phyloP scores from a whole-genome alignment of 768 basidiomycete species.

The Pleurotus djamor region DNA sequence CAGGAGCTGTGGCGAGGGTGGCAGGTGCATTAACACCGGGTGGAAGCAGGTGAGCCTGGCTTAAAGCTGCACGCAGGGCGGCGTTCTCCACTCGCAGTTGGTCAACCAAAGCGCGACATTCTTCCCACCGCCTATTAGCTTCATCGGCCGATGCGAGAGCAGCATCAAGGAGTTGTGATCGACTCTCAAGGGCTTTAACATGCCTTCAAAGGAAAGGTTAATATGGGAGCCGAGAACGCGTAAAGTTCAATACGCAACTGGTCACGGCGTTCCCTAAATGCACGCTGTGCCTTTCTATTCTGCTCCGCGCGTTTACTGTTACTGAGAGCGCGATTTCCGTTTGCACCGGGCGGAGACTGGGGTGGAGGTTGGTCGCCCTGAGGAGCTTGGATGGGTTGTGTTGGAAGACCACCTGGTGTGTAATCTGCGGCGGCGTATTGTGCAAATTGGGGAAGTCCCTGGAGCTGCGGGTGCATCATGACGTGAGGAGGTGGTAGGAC shows the following conservation, averaged over 20 bases:
- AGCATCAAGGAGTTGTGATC: constrained; percentile 82
- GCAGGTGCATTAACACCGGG: background rate
- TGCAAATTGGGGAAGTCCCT: constrained; percentile 46
- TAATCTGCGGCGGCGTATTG: constrained; percentile 50
- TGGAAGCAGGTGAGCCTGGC: constrained; percentile 40
- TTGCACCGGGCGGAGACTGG: constrained; percentile 24
- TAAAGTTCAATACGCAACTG: constrained; percentile 51
- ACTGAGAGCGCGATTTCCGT: constrained; percentile 58
- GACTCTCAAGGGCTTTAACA: constrained; percentile 83
- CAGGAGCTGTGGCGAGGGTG: background rate
- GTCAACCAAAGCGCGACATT: constrained; percentile 87
- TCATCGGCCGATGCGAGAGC: constrained; percentile 86
- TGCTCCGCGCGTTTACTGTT: constrained; percentile 90
- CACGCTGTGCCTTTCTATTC: constrained; percentile 91
- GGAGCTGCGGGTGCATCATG: constrained; percentile 44
- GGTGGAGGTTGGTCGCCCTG: constrained; percentile 20
- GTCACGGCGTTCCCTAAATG: constrained; percentile 88
- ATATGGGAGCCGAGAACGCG: constrained; percentile 10
- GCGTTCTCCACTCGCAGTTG: constrained; percentile 84
- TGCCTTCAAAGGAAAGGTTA: constrained; percentile 46
- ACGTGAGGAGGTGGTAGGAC: constrained; percentile 54
- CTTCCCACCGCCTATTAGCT: constrained; percentile 87
- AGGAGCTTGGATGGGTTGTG: constrained; percentile 22
- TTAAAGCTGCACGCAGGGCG: constrained; percentile 69
- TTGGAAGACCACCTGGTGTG: constrained; percentile 51